Evolutionary conservation across 208 protist species (phyloP), one percentile per base, ranked within the genome.

Genomic region (Vickermania spadyakhi): DNA sequence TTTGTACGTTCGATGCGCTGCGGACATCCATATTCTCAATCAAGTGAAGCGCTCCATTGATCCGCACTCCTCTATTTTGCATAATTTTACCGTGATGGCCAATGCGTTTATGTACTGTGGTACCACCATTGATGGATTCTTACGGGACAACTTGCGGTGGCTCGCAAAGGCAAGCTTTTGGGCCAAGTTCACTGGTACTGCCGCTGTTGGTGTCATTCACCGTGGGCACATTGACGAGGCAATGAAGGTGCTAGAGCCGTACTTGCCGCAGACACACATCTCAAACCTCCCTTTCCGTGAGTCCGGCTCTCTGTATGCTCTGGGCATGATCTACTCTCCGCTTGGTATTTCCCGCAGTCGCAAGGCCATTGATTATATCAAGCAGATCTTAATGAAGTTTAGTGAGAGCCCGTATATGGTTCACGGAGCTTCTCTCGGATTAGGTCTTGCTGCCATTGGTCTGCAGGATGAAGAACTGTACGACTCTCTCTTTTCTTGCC

Each of bases 81-180:
- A 99, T 79, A 96, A 85, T 56, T 97, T 93, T 1, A 96, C 88
- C 3, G 89, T 99, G 23, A 93, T 98, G 42, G 80, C 96, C 21
- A 93, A 99, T 78, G 92, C 88, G 2, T 72, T 99, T 54, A 99
- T 99, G 96, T 96, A 99, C 70, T 80, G 86, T 60, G 98, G 98
- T 36, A 99, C 98, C 18, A 98, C 97, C 49, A 88, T 93, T 59
- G 98, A 99, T 79, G 73, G 64, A 28, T 99, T 99, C 79, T 68
- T 99, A 28, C 80, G 97, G 42, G 91, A 98, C 31, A 99, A 99
- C 77, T 71, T 98, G 29, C 86, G 96, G 31, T 99, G 98, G 98
- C 80, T 99, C 14, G 64, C 63, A 31, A 68, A 87, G 45, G 90
- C 96, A 1, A 97, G 91, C 31, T 97, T 99, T 81, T 99, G 98